Evolutionary conservation across 768 basidiomycete genomes (phyloP).

Genomic region (Phaeolepiota aurea): DNA sequence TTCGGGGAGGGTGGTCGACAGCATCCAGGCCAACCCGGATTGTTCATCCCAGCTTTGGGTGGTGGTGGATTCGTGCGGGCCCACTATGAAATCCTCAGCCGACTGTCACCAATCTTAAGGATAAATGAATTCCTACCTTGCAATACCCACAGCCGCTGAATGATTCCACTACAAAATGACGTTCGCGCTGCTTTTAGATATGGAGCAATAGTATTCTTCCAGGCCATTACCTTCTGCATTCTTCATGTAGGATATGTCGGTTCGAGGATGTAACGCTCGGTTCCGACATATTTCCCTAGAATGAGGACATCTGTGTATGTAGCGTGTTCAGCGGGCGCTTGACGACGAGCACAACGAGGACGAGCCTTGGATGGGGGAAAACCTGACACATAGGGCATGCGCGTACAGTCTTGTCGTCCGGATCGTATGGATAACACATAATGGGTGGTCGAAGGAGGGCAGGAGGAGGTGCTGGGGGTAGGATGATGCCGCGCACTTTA

Average conservation of each 20-base stretch:
- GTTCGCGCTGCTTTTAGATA: slow-evolving; percentile 8
- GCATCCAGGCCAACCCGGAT: slow-evolving; percentile 84
- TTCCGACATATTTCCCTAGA: slow-evolving; percentile 70
- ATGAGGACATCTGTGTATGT: slow-evolving; percentile 58
- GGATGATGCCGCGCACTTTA: slow-evolving; percentile 3
- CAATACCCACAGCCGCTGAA: slow-evolving; percentile 88
- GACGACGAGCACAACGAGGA: slow-evolving; percentile 7
- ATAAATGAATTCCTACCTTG: too few species aligned
- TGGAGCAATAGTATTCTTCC: not conserved
- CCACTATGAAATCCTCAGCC: slow-evolving; percentile 58
- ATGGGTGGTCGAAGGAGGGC: slow-evolving; percentile 15
- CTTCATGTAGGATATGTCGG: slow-evolving; percentile 72
- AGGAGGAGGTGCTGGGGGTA: slow-evolving; percentile 4
- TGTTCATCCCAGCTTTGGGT: slow-evolving; percentile 50
- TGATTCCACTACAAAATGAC: slow-evolving; percentile 46
- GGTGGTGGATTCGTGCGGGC: slow-evolving; percentile 49
- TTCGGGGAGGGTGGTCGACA: slow-evolving; percentile 61
- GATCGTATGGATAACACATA: slow-evolving; percentile 73
- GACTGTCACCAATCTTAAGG: too few species aligned
- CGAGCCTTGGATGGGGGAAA: slow-evolving; percentile 58
- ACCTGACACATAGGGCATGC: slow-evolving; percentile 84
- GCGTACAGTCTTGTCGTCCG: slow-evolving; percentile 56
- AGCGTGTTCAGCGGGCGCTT: slow-evolving; percentile 13
- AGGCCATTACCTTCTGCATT: slow-evolving; percentile 69
- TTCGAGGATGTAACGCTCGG: slow-evolving; percentile 62